These are phyloP conservation scores for Berberis thunbergii DNA, from an alignment of 164 flowering plant genomes.

Conservation along the genomic window DNA sequence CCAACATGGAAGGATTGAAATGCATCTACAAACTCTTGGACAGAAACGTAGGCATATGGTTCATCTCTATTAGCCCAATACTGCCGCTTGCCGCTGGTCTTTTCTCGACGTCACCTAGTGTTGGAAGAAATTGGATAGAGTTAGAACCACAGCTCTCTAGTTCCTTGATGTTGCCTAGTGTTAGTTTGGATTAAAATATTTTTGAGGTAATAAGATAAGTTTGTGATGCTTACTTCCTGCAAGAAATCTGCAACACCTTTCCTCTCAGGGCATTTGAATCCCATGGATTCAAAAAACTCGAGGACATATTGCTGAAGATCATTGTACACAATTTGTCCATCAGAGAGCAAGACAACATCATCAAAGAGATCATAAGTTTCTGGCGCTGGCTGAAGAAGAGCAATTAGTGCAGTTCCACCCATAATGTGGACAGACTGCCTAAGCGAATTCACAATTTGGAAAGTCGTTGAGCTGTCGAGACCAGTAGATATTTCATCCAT, in stretches of 20 bases:
- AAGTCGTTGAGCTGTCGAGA: conserved; percentile 57
- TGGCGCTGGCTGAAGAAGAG: conserved; percentile 35
- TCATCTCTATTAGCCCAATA: too few species aligned
- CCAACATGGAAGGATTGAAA: too few species aligned
- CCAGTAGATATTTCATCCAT: conserved; percentile 35
- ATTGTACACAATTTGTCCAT: conserved; percentile 28
- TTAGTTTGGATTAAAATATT: not conserved
- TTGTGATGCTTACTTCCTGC: conserved; percentile 24
- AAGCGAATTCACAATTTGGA: conserved; percentile 44
- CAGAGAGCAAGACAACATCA: conserved; percentile 30
- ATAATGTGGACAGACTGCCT: conserved; percentile 39
- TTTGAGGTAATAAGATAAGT: not conserved
- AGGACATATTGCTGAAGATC: conserved; percentile 21
- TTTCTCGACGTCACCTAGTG: conserved; percentile 12
- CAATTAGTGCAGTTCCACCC: conserved; percentile 31
- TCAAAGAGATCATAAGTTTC: conserved; percentile 34
- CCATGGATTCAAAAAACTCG: conserved; percentile 24
- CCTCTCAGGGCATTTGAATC: conserved; percentile 33
- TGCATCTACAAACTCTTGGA: too few species aligned
- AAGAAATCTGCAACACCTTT: conserved; percentile 36
- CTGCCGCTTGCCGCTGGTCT: conserved; percentile 15
- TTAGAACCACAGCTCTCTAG: conserved; percentile 24
- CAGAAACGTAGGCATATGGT: too few species aligned
- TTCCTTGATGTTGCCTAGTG: conserved; percentile 27
- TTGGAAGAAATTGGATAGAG: conserved; percentile 19